A percentile compares a stretch with the other conserved stretches of the same genome.
Evolutionary conservation across 768 basidiomycete genomes (phyloP).

Genomic region (Lentinula edodes): DNA sequence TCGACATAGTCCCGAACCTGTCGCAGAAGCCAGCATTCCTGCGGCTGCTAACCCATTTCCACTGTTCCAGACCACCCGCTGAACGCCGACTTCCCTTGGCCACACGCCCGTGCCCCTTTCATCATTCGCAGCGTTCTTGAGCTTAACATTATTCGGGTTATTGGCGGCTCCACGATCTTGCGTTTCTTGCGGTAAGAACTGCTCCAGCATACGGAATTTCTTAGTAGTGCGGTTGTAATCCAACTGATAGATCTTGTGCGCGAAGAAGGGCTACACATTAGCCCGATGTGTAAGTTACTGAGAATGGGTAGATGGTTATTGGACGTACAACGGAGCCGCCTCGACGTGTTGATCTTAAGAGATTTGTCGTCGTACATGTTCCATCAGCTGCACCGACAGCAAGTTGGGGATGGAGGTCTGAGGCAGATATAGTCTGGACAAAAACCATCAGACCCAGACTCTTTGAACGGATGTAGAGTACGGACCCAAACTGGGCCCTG

Average conservation of each 20-base stretch:
- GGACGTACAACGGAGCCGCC: constrained; percentile 65
- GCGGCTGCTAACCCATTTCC: constrained; percentile 18
- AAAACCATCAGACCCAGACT: background rate
- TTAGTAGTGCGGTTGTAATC: constrained; percentile 77
- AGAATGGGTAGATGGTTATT: background rate
- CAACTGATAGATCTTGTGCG: constrained; percentile 78
- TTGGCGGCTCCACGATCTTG: constrained; percentile 37
- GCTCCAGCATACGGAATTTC: constrained; percentile 86
- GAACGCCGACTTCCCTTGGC: constrained; percentile 73
- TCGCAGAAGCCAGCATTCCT: constrained; percentile 46
- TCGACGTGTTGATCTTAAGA: constrained; percentile 58
- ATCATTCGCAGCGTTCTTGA: constrained; percentile 23
- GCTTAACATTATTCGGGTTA: constrained; percentile 25
- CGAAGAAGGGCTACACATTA: constrained; percentile 60
- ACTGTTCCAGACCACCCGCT: constrained; percentile 76
- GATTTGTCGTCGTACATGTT: constrained; percentile 67
- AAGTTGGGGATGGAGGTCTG: constrained; percentile 85
- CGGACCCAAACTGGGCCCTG: constrained; percentile 81
- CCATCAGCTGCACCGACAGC: constrained; percentile 85
- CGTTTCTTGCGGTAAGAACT: constrained; percentile 70
- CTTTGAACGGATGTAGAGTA: constrained; percentile 2
- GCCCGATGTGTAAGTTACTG: background rate
- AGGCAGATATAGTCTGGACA: constrained; percentile 59
- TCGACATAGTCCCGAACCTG: constrained; percentile 80
- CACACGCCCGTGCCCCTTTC: constrained; percentile 59